These are phyloP conservation scores for Debaryomyces sp. DNA, from an alignment of 1,139 yeast species.

Conservation along the genomic window DNA sequence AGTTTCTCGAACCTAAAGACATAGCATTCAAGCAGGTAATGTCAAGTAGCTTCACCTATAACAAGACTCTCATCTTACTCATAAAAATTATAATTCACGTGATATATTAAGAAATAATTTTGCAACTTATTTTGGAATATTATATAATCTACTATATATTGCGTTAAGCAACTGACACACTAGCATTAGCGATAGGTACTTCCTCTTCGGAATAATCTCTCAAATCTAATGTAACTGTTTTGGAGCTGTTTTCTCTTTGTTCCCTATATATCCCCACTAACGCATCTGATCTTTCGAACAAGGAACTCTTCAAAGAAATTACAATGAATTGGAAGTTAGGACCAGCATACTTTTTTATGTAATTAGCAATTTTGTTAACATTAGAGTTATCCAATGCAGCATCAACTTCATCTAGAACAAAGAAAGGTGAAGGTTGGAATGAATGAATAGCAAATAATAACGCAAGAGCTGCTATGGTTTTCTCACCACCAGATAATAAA, in stretches of 20 bases:
- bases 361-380: constrained; percentile 82
- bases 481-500: constrained; percentile 93
- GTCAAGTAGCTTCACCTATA: not conserved
- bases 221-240: constrained; percentile 74
- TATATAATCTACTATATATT: not conserved
- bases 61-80: not conserved
- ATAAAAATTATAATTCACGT: not conserved
- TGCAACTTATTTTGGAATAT: not conserved
- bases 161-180: constrained; percentile 10
- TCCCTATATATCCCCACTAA: constrained; percentile 93
- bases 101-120: not conserved
- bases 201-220: constrained; percentile 57
- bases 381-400: constrained; percentile 94
- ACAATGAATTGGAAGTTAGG: constrained; percentile 90
- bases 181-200: constrained; percentile 17
- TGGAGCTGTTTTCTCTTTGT: constrained; percentile 74
- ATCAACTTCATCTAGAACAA: constrained; percentile 94
- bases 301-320: constrained; percentile 83
- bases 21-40: not conserved
- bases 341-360: constrained; percentile 75
- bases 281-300: constrained; percentile 88
- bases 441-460: constrained; percentile 89
- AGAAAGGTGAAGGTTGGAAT: constrained; percentile 92
- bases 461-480: constrained; percentile 95
- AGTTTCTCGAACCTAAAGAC: not conserved